These are phyloP conservation scores for Puccinia coronata DNA, from an alignment of 1,284 basidiomycete species.

Conservation along the genomic window DNA sequence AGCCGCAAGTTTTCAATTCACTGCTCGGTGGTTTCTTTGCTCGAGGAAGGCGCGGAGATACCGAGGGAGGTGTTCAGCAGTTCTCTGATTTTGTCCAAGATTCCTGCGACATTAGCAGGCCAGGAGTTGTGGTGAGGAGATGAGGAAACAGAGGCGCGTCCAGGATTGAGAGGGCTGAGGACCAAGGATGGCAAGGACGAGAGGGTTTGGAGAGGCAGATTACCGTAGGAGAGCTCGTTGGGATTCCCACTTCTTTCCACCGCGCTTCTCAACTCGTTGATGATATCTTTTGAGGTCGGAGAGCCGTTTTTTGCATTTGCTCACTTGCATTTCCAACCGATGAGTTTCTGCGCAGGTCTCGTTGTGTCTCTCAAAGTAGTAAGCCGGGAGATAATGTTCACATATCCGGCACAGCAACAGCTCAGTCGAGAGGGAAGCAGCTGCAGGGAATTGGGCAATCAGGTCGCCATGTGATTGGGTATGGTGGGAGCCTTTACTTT, in stretches of 20 bases:
- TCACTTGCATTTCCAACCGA: slow-evolving; percentile 90
- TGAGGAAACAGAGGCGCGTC: too few relatives aligned
- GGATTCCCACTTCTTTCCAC: not conserved
- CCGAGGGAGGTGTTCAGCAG: slow-evolving; percentile 76
- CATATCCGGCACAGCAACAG: slow-evolving; percentile 97
- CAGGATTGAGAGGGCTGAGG: slow-evolving; percentile 58
- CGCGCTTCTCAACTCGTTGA: slow-evolving; percentile 50
- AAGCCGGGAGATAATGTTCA: slow-evolving; percentile 92
- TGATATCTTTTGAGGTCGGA: slow-evolving; percentile 74
- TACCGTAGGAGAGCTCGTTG: slow-evolving; percentile 21
- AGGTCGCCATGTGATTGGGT: slow-evolving; percentile 55
- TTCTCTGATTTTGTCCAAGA: slow-evolving; percentile 81
- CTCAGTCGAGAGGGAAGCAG: slow-evolving; percentile 67
- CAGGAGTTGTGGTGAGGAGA: slow-evolving; percentile 52
- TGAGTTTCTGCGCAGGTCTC: slow-evolving; percentile 98
- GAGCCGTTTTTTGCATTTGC: slow-evolving; percentile 89
- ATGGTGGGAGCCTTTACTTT: slow-evolving; percentile 60
- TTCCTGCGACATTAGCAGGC: slow-evolving; percentile 63
- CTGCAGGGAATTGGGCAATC: slow-evolving; percentile 63
- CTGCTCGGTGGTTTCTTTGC: slow-evolving; percentile 83
- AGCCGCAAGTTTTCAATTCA: slow-evolving; percentile 90
- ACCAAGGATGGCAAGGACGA: slow-evolving; percentile 69
- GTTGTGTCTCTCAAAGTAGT: slow-evolving; percentile 99
- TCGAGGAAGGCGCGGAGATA: slow-evolving; percentile 82
- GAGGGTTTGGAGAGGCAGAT: slow-evolving; percentile 59